These are phyloP conservation scores for Neoascochyta sp. DNA, from an alignment of 2,329 filamentous ascomycete species.

Conservation along the genomic window DNA sequence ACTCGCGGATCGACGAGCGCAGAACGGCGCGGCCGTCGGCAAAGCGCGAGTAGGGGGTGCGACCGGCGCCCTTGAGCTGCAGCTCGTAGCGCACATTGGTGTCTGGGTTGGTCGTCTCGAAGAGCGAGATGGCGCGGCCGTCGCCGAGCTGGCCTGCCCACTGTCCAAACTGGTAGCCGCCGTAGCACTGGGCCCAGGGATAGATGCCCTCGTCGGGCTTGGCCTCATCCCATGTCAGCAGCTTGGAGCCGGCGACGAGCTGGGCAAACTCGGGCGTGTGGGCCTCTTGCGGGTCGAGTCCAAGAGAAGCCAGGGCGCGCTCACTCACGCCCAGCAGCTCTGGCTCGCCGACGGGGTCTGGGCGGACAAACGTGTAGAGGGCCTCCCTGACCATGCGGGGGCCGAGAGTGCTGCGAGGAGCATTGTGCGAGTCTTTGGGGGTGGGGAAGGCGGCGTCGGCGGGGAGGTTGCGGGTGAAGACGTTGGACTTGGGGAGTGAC, in stretches of 20 bases:
- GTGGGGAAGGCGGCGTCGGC: conserved; percentile 76
- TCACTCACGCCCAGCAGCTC: conserved; percentile 80
- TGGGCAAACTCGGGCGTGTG: conserved; percentile 70
- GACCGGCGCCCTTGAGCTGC: conserved; percentile 89
- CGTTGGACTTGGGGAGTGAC: conserved; percentile 61
- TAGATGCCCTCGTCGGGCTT: conserved; percentile 60
- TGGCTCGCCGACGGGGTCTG: conserved; percentile 65
- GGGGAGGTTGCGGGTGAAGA: conserved; percentile 65
- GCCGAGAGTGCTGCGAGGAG: conserved; percentile 69
- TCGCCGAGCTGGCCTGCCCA: conserved; percentile 97
- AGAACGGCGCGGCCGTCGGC: conserved; percentile 94
- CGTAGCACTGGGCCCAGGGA: conserved; percentile 98
- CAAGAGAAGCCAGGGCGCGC: conserved; percentile 75
- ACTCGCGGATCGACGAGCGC: conserved; percentile 89
- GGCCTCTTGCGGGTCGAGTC: conserved; percentile 65
- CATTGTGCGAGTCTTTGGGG: conserved; percentile 74
- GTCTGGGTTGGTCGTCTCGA: conserved; percentile 75
- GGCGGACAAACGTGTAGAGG: conserved; percentile 85
- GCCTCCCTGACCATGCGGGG: conserved; percentile 83
- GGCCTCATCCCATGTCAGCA: conserved; percentile 73
- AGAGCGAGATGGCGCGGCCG: conserved; percentile 88
- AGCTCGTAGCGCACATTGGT: conserved; percentile 78
- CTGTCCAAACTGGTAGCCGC: conserved; percentile 67
- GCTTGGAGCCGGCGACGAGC: conserved; percentile 75
- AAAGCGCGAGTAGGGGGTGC: conserved; percentile 93